Conservation (phyloP, 2,329 filamentous ascomycete genomes). For the Periconia macrospinosa region DNA sequence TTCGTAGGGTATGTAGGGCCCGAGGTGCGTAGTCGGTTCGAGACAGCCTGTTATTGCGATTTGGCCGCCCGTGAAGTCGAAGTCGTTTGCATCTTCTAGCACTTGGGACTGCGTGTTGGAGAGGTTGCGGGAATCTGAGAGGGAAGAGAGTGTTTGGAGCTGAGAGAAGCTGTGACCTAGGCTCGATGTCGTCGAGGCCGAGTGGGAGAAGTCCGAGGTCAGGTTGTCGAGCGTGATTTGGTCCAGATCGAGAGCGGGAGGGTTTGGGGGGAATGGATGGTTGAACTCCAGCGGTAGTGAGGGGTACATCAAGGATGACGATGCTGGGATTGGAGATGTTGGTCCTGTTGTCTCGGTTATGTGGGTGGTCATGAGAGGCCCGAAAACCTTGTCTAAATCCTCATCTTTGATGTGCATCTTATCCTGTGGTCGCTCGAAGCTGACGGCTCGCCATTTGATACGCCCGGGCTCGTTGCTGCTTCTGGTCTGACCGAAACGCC, state of each 20-base stretch:
- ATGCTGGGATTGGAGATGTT: not conserved
- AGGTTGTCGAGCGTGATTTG: slow-evolving; percentile 20
- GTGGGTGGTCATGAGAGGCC: not conserved
- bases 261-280: slow-evolving; percentile 18
- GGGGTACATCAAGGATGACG: slow-evolving; percentile 17
- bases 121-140: slow-evolving; percentile 19
- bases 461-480: slow-evolving; percentile 27
- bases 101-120: not conserved
- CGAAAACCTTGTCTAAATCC: slow-evolving; percentile 7
- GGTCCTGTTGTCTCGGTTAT: not conserved
- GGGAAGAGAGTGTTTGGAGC: slow-evolving; percentile 18
- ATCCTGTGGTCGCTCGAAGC: slow-evolving; percentile 17
- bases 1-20: slow-evolving; percentile 17
- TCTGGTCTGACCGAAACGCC: slow-evolving; percentile 40
- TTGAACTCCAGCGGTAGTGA: slow-evolving; percentile 17
- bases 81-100: slow-evolving; percentile 31
- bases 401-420: slow-evolving; percentile 20
- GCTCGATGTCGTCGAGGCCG: slow-evolving; percentile 21
- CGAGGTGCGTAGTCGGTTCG: slow-evolving; percentile 34
- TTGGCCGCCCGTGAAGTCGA: slow-evolving; percentile 45
- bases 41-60: slow-evolving; percentile 43
- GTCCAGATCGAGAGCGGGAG: slow-evolving; percentile 29
- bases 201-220: slow-evolving; percentile 23
- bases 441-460: slow-evolving; percentile 40
- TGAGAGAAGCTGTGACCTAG: slow-evolving; percentile 33